phyloP scores from a whole-genome alignment of 805 yeast genomes.

The Saccharomycodes ludwigii region DNA sequence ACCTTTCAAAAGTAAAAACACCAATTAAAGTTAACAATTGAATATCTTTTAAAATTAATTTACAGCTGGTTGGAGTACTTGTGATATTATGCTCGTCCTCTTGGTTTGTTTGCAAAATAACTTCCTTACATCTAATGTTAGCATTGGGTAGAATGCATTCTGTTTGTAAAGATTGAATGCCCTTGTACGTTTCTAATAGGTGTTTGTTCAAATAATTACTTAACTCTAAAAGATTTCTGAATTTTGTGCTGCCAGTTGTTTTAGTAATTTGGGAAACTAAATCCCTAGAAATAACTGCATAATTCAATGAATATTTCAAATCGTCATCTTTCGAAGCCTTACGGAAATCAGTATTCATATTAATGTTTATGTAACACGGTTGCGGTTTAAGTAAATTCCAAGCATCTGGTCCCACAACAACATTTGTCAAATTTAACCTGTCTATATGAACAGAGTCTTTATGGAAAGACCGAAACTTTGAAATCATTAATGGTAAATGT shows the following conservation, averaged over 20 bases:
- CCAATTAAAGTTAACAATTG: slow-evolving; percentile 74
- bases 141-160: slow-evolving; percentile 13
- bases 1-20: slow-evolving; percentile 81
- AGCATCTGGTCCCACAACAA: slow-evolving; percentile 60
- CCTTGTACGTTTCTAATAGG: slow-evolving; percentile 9
- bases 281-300: slow-evolving; percentile 68
- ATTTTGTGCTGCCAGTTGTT: slow-evolving; percentile 1
- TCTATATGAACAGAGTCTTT: slow-evolving; percentile 31
- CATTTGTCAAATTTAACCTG: slow-evolving; percentile 42
- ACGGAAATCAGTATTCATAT: slow-evolving; percentile 52
- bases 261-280: background rate
- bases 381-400: slow-evolving; percentile 62
- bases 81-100: background rate
- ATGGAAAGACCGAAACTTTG: too few species aligned
- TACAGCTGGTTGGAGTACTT: too few species aligned
- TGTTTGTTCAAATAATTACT: slow-evolving; percentile 7
- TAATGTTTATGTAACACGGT: slow-evolving; percentile 48
- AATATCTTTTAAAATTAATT: slow-evolving; percentile 23
- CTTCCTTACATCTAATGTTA: slow-evolving; percentile 23
- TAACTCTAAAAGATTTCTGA: slow-evolving; percentile 1
- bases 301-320: slow-evolving; percentile 70
- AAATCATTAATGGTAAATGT: too few species aligned
- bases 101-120: slow-evolving; percentile 9
- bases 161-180: slow-evolving; percentile 13
- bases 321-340: slow-evolving; percentile 76